A percentile compares a stretch with the other conserved stretches of the same genome.
These are phyloP conservation scores for Articulospora tetracladia DNA, from an alignment of 495 filamentous ascomycete species.

Conservation along the genomic window DNA sequence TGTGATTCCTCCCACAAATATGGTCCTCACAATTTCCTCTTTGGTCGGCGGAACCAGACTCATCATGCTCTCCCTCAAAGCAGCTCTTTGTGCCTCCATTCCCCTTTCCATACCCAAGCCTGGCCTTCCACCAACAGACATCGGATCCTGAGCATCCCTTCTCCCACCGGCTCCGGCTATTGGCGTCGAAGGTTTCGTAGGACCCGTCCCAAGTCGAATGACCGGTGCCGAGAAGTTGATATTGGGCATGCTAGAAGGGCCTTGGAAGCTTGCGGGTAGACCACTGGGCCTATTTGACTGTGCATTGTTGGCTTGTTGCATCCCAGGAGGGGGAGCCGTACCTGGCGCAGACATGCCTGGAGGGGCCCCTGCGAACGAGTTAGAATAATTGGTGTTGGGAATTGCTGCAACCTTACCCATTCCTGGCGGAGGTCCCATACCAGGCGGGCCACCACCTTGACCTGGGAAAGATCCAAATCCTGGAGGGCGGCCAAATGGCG, in stretches of 20 bases:
- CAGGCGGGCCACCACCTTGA: conserved; percentile 49
- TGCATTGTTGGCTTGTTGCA: conserved; percentile 65
- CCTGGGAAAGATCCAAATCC: conserved; percentile 71
- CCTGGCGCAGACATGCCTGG: conserved; percentile 78
- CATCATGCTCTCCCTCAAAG: conserved; percentile 70
- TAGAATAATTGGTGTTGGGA: conserved; percentile 16
- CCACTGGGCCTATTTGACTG: conserved; percentile 73
- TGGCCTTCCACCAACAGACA: conserved; percentile 48
- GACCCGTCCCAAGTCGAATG: conserved; percentile 79
- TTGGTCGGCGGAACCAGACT: conserved; percentile 78
- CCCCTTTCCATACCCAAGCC: conserved; percentile 65
- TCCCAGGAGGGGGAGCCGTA: conserved; percentile 71
- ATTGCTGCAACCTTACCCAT: conserved; percentile 59
- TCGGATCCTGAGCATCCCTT: conserved; percentile 34
- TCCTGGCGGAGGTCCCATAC: conserved; percentile 75
- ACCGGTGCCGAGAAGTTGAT: conserved; percentile 98
- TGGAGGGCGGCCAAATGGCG: conserved; percentile 68
- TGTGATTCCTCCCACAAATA: conserved; percentile 86
- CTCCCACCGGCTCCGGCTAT: conserved; percentile 37
- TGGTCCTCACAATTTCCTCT: conserved; percentile 86
- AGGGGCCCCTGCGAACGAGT: conserved; percentile 44
- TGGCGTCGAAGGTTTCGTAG: conserved; percentile 59
- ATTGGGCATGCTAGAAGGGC: conserved; percentile 88
- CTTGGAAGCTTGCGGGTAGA: conserved; percentile 82
- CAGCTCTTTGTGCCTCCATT: conserved; percentile 64